Percentiles rank a stretch among this genome's conserved stretches.
These are phyloP conservation scores for Wickerhamomyces silvicola DNA, from an alignment of 805 yeast species.

Conservation along the genomic window DNA sequence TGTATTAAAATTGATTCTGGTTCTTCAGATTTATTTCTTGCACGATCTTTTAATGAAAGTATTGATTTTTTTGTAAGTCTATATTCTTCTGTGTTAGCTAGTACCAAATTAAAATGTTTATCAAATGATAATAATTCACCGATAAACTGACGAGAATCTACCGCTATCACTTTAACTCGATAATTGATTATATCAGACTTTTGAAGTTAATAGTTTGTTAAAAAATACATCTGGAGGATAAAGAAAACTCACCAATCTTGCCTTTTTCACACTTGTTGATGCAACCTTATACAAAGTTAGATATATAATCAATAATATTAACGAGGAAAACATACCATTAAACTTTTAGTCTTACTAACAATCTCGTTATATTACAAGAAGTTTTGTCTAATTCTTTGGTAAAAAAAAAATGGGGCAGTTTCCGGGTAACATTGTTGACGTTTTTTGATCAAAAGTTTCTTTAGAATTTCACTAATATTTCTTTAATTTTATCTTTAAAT, in stretches of 20 bases:
- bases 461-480: too few relatives aligned
- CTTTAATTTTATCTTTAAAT: too few relatives aligned
- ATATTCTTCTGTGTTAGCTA: slow-evolving; percentile 79
- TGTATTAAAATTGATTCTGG: slow-evolving; percentile 31
- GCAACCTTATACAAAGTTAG: slow-evolving; percentile 9
- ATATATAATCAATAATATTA: slow-evolving; percentile 5
- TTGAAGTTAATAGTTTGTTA: slow-evolving; percentile 13
- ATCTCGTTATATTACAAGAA: too few relatives aligned
- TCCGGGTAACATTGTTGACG: not conserved
- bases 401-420: not conserved
- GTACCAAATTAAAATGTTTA: slow-evolving; percentile 78
- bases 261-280: slow-evolving; percentile 30
- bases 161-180: slow-evolving; percentile 63
- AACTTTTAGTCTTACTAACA: too few relatives aligned
- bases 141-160: slow-evolving; percentile 71
- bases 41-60: slow-evolving; percentile 28
- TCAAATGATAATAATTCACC: slow-evolving; percentile 89
- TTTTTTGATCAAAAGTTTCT: too few relatives aligned
- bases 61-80: slow-evolving; percentile 60
- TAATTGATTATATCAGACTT: slow-evolving; percentile 63
- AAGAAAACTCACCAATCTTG: slow-evolving; percentile 33
- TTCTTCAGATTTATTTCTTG: slow-evolving; percentile 26
- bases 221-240: too few relatives aligned
- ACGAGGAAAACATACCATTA: slow-evolving; percentile 6
- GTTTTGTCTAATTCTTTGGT: not conserved